Percentiles rank a stretch among this genome's conserved stretches.
These are phyloP conservation scores for Chlorella sorokiniana DNA, from an alignment of 139 green algal genomes.

Conservation along the genomic window DNA sequence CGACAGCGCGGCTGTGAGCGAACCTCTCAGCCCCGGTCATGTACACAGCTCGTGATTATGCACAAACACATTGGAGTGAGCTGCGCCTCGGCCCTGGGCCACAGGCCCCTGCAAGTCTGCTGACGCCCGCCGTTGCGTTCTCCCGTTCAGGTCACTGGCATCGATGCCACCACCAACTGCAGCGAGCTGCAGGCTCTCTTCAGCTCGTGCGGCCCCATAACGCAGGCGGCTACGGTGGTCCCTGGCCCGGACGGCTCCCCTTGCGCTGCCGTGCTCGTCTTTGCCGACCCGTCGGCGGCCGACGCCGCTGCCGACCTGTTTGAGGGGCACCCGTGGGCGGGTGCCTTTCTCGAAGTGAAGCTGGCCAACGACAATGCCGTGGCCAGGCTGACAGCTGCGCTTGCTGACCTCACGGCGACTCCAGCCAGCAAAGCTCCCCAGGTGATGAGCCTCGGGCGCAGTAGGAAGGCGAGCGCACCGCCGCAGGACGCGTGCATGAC, in stretches of 20 bases:
- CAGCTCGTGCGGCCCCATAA: neutral
- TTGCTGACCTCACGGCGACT: neutral
- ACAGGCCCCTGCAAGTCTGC: neutral
- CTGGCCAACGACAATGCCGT: neutral
- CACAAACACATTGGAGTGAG: too few relatives aligned
- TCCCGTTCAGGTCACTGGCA: neutral
- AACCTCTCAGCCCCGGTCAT: too few relatives aligned
- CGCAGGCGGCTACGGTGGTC: neutral
- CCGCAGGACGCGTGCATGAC: neutral
- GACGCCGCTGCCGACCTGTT: neutral
- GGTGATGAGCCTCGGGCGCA: neutral
- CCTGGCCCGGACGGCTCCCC: neutral
- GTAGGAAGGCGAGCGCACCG: neutral
- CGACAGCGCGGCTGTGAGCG: too few relatives aligned
- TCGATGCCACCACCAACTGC: conserved; percentile 7
- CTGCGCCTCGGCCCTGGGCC: too few relatives aligned
- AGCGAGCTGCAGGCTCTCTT: conserved; percentile 10
- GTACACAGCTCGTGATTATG: too few relatives aligned
- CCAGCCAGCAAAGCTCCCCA: neutral
- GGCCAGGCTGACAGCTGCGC: neutral
- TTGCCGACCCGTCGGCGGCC: neutral
- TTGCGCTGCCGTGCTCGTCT: neutral
- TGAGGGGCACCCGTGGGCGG: neutral
- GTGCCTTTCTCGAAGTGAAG: neutral
- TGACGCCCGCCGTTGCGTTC: neutral